Conservation (phyloP, 331 rosid genomes). For the Prunus yedoensis region DNA sequence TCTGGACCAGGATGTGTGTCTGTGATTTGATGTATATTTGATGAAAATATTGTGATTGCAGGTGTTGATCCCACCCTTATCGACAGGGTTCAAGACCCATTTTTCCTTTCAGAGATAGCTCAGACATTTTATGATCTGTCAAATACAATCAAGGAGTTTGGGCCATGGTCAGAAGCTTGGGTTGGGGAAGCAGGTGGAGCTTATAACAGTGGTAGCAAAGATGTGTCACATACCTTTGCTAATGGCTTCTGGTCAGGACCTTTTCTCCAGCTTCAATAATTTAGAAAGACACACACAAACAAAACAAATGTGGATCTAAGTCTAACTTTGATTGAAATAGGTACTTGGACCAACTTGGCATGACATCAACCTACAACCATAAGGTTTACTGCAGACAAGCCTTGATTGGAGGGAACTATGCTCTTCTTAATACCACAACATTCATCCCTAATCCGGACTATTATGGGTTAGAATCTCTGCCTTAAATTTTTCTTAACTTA, state of each 20-base stretch:
- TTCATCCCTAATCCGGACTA: slow-evolving; percentile 75
- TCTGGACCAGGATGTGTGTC: no score
- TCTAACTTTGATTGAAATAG: slow-evolving; percentile 20
- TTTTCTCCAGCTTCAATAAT: not conserved
- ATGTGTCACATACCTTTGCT: slow-evolving; percentile 59
- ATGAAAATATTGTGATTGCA: not conserved
- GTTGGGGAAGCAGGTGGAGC: slow-evolving; percentile 88
- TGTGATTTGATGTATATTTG: not conserved
- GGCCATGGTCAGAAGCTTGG: slow-evolving; percentile 56
- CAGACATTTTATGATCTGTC: slow-evolving; percentile 43
- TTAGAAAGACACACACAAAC: not conserved
- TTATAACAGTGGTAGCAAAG: slow-evolving; percentile 65
- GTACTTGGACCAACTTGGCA: slow-evolving; percentile 76
- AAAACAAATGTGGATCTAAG: not conserved
- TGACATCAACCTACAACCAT: slow-evolving; percentile 53
- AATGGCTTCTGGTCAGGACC: slow-evolving; percentile 57
- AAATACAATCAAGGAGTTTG: slow-evolving; percentile 17
- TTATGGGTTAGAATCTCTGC: slow-evolving; percentile 42
- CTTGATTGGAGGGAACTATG: slow-evolving; percentile 76
- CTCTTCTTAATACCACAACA: slow-evolving; percentile 58
- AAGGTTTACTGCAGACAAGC: slow-evolving; percentile 66
- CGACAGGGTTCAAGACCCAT: slow-evolving; percentile 50
- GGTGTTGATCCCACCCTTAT: slow-evolving; percentile 54
- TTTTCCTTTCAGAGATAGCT: slow-evolving; percentile 34
- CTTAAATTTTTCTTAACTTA: not conserved